Conservation (phyloP, 176 grass and related monocot genomes). For the Ananas comosus region DNA sequence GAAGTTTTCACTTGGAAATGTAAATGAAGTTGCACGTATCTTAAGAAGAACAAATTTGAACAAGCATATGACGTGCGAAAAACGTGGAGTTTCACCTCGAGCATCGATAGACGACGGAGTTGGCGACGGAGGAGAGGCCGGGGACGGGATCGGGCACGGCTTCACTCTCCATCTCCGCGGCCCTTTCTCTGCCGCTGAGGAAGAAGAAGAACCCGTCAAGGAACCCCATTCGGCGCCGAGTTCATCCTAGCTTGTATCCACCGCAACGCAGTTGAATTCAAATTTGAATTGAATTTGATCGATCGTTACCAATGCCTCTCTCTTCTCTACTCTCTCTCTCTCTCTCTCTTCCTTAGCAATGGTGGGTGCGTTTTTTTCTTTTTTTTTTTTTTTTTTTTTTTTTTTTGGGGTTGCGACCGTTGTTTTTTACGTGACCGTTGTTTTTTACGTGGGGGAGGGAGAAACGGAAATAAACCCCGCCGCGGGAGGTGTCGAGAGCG, state of each 20-base stretch:
- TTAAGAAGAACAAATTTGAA: neutral
- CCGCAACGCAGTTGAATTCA: constrained; percentile 22
- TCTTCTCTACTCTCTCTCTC: neutral
- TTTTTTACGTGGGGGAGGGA: neutral
- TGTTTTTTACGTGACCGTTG: neutral
- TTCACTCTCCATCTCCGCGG: constrained; percentile 27
- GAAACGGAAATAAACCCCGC: neutral
- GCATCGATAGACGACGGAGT: constrained; percentile 58
- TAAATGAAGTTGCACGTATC: neutral
- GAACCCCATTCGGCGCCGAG: constrained; percentile 16
- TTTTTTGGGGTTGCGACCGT: neutral
- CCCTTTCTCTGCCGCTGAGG: constrained; percentile 4
- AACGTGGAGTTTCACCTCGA: constrained; percentile 26
- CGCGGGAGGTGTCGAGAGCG: neutral
- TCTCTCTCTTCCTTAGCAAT: neutral
- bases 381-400: neutral
- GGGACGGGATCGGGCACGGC: constrained; percentile 25
- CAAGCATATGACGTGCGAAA: neutral
- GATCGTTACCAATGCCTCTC: constrained; percentile 33
- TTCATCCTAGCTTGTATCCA: constrained; percentile 33
- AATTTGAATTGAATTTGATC: neutral
- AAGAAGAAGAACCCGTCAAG: constrained; percentile 42
- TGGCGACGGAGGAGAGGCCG: constrained; percentile 50
- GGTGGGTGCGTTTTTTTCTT: neutral
- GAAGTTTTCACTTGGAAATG: too few relatives aligned